Base-by-base conservation (phyloP, 768 basidiomycete species). In the Rhizopogon salebrosus region DNA sequence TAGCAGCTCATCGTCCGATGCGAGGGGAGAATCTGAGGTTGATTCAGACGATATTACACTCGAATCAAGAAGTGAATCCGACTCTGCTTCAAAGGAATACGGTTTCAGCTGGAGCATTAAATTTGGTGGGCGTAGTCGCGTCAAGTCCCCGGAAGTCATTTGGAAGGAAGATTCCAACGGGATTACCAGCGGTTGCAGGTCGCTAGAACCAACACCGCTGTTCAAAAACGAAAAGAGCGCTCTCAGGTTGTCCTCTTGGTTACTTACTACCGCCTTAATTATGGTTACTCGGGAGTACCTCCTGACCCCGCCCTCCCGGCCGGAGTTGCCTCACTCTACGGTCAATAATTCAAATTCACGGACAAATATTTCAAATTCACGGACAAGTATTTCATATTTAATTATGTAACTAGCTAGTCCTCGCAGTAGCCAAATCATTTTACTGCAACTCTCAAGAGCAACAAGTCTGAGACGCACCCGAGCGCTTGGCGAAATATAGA, bases 121-220 rank as follows among this genome's bases (percentile, higher is more conserved):
- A 50, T 76, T 79, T 23, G 80, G 80, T 6, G 81, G 80, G 18
- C 78, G 74, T 50, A 68, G 67, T 43, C 79, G 75, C 63, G 75
- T 77, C 50, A 38, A 40, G 23, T 45, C 29, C 18, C 20, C 29
- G 14, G 43, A 43, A 36, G 41, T 41, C 34, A 54, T 50, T n/a
- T 23, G 36, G 22, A 23, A 24, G 24, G 16, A 52, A 10, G 8
- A 24, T 35, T 7, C 14, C 23, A 29, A 34, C 26, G 18, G 23
- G 9, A 13, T 27, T 6, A 23, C 20, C 27, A 46, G 20, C 4
- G 14, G 43, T 45, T 45, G 18, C 29, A 13, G 27, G n/a, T 18
- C 6, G 10, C 24, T 26, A 6, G 41, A 43, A 27, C 26, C n/a
- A 1, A 18, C 27, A 45, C 43, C 20, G 43, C 43, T 20, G 42